A percentile compares a stretch with the other conserved stretches of the same genome.
Evolutionary conservation across 345 rosid genomes (phyloP).

Genomic region (Abelmoschus esculentus): DNA sequence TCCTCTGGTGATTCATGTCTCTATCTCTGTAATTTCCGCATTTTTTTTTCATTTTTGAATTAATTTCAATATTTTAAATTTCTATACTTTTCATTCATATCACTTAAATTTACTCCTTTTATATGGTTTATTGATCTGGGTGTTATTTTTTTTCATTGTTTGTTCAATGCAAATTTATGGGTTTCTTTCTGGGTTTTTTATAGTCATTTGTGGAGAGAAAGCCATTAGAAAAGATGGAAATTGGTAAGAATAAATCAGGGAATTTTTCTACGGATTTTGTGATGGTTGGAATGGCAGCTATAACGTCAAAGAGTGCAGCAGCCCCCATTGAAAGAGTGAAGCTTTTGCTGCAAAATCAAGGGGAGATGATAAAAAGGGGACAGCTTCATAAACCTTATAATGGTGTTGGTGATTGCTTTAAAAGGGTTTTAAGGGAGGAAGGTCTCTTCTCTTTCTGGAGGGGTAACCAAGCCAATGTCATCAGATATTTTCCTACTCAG

Average conservation of each 20-base stretch:
- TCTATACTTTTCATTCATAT: not conserved
- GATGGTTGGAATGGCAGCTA: conserved; percentile 78
- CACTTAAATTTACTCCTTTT: not conserved
- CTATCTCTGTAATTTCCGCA: not conserved
- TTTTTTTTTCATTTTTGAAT: not conserved
- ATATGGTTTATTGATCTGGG: not conserved
- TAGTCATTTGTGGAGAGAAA: not conserved
- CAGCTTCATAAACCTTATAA: conserved; percentile 60
- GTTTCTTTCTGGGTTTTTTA: not conserved
- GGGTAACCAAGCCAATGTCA: conserved; percentile 22
- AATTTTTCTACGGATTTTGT: conserved; percentile 67
- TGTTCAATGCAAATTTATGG: not conserved
- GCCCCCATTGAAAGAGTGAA: conserved; percentile 95
- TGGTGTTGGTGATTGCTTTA: conserved; percentile 62
- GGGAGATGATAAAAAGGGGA: conserved; percentile 77
- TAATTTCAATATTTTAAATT: not conserved
- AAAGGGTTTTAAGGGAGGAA: conserved; percentile 70
- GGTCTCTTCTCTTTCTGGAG: conserved; percentile 82
- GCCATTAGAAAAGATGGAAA: conserved; percentile 19
- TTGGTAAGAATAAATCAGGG: conserved; percentile 32
- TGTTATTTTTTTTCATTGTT: not conserved
- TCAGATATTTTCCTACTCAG: too few relatives aligned
- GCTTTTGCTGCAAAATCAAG: conserved; percentile 89
- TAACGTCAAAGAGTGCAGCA: conserved; percentile 64
- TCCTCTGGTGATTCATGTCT: not conserved